phyloP scores from a whole-genome alignment of 1,284 basidiomycete genomes.

The Cystodermella granulosa region DNA sequence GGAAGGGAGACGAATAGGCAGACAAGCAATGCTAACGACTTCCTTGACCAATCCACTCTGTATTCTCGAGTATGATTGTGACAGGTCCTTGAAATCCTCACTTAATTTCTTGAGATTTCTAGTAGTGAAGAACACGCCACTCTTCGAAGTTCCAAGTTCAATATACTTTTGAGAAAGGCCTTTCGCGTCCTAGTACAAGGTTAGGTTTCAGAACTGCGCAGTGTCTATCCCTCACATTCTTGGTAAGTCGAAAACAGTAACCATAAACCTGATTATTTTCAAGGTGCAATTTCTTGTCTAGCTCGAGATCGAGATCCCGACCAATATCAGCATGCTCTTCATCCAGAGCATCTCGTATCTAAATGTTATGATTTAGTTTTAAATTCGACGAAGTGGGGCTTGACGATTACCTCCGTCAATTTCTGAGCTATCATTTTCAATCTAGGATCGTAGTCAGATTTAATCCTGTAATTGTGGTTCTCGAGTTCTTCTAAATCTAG shows the following conservation, averaged over 20 bases:
- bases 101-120: constrained; percentile 67
- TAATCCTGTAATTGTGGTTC: constrained; percentile 86
- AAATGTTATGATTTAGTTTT: neutral
- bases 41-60: constrained; percentile 88
- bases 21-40: constrained; percentile 88
- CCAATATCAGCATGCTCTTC: constrained; percentile 75
- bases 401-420: constrained; percentile 50
- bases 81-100: constrained; percentile 69
- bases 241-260: constrained; percentile 91
- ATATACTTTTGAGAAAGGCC: constrained; percentile 72
- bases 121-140: constrained; percentile 91
- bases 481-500: constrained; percentile 85
- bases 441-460: constrained; percentile 81
- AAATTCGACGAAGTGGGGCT: neutral
- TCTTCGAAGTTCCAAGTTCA: constrained; percentile 83
- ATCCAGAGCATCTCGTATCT: constrained; percentile 79
- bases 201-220: neutral
- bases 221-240: constrained; percentile 60
- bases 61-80: constrained; percentile 66
- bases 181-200: constrained; percentile 66
- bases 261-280: constrained; percentile 91
- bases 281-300: constrained; percentile 93
- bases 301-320: constrained; percentile 74
- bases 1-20: too few relatives aligned
- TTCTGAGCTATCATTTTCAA: constrained; percentile 69